phyloP scores from a whole-genome alignment of 768 basidiomycete genomes.

The Hericium coralloides region DNA sequence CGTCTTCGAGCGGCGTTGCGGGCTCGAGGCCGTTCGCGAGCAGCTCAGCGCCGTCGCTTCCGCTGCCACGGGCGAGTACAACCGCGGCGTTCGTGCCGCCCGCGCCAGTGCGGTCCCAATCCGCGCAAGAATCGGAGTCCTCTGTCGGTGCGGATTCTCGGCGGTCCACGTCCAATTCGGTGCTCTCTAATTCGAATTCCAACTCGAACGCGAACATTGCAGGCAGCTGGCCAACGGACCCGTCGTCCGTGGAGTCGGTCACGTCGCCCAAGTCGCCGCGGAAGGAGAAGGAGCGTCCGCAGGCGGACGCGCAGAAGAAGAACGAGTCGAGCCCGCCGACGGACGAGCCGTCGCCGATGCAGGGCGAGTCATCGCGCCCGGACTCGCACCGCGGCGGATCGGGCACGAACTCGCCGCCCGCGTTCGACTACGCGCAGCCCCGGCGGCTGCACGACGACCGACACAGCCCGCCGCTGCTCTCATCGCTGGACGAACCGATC shows the following conservation, averaged over 20 bases:
- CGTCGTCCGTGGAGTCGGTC: slow-evolving; percentile 8
- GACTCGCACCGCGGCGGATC: slow-evolving; percentile 4
- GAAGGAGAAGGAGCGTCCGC: neutral
- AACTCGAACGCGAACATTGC: slow-evolving; percentile 2
- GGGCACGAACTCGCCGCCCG: slow-evolving; percentile 8
- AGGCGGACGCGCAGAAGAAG: slow-evolving; percentile 1
- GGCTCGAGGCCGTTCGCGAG: neutral
- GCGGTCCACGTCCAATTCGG: slow-evolving; percentile 9
- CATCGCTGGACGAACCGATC: slow-evolving; percentile 67
- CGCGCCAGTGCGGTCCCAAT: neutral
- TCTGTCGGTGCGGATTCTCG: slow-evolving; percentile 1
- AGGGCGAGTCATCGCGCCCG: neutral
- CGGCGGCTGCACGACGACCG: slow-evolving; percentile 43
- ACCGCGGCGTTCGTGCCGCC: neutral
- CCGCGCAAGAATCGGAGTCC: slow-evolving; percentile 2
- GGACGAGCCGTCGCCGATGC: slow-evolving; percentile 6
- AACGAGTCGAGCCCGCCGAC: slow-evolving; percentile 3
- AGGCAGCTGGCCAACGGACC: slow-evolving; percentile 11
- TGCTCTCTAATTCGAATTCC: neutral
- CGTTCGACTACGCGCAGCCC: slow-evolving; percentile 55
- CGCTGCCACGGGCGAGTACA: neutral
- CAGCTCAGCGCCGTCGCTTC: neutral
- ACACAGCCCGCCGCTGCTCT: slow-evolving; percentile 48
- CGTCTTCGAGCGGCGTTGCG: neutral
- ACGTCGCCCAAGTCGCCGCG: neutral